Evolutionary conservation across 768 basidiomycete species (phyloP).

Genomic region (Collybiopsis luxurians): DNA sequence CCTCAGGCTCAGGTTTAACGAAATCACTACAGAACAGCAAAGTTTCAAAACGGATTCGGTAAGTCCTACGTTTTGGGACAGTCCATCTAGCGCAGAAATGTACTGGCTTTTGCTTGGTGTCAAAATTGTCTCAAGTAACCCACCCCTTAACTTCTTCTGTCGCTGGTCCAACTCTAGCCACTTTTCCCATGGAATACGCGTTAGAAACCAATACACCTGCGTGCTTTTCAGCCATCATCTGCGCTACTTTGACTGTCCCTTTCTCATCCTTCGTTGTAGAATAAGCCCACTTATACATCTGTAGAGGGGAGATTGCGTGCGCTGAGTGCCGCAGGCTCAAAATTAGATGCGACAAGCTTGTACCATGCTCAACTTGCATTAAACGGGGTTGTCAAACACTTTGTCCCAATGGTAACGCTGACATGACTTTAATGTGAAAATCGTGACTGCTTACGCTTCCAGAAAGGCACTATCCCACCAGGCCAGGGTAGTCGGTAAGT

Average conservation of each 20-base stretch:
- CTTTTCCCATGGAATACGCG: too few relatives aligned
- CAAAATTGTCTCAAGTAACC: too few relatives aligned
- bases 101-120: too few relatives aligned
- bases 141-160: too few relatives aligned
- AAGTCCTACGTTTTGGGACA: slow-evolving; percentile 8
- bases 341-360: slow-evolving; percentile 8
- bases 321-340: slow-evolving; percentile 44
- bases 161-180: too few relatives aligned
- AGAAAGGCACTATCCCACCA: slow-evolving; percentile 48
- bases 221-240: too few relatives aligned
- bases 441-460: not conserved
- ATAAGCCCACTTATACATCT: not conserved
- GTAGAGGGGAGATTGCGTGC: slow-evolving; percentile 41
- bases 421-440: not conserved
- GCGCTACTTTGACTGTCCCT: too few relatives aligned
- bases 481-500: slow-evolving; percentile 52
- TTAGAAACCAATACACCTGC: too few relatives aligned
- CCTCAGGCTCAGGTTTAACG: not conserved
- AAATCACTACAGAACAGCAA: slow-evolving; percentile 17
- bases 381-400: slow-evolving; percentile 49
- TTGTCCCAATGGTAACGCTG: slow-evolving; percentile 48
- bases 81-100: too few relatives aligned
- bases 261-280: not conserved
- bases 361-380: slow-evolving; percentile 49
- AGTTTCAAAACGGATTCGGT: slow-evolving; percentile 38